A percentile compares a stretch with the other conserved stretches of the same genome.
phyloP scores from a whole-genome alignment of 805 yeast species.

The Candida caryicola region DNA sequence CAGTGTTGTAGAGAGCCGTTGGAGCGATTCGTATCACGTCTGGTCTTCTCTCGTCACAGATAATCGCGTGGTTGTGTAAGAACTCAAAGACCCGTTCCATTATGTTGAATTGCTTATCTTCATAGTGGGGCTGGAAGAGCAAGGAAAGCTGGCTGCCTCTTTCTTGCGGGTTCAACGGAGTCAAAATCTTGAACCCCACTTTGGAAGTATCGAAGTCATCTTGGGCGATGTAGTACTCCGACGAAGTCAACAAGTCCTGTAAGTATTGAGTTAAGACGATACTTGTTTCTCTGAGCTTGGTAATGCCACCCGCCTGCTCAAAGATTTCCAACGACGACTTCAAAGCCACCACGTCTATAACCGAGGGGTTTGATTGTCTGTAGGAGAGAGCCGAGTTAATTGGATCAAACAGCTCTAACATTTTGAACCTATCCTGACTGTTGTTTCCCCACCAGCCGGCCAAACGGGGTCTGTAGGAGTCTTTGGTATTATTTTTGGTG shows the following conservation, averaged over 20 bases:
- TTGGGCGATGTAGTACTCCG: slow-evolving; percentile 44
- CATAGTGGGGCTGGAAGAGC: slow-evolving; percentile 49
- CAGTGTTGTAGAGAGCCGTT: slow-evolving; percentile 76
- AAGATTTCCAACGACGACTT: slow-evolving; percentile 64
- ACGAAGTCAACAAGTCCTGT: slow-evolving; percentile 42
- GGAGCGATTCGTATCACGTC: slow-evolving; percentile 91
- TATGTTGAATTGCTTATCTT: slow-evolving; percentile 35
- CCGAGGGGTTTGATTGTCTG: slow-evolving; percentile 88
- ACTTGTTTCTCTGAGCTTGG: slow-evolving; percentile 53
- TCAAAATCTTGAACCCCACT: slow-evolving; percentile 63
- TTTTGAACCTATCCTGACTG: slow-evolving; percentile 63
- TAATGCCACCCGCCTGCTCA: slow-evolving; percentile 61
- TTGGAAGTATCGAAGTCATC: slow-evolving; percentile 14
- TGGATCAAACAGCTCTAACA: slow-evolving; percentile 77
- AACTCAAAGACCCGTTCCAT: slow-evolving; percentile 61
- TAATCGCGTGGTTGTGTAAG: slow-evolving; percentile 58
- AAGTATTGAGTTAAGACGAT: slow-evolving; percentile 56
- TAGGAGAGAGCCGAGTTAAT: slow-evolving; percentile 84
- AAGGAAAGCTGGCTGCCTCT: slow-evolving; percentile 85
- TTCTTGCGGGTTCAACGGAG: slow-evolving; percentile 55
- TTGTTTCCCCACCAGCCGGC: slow-evolving; percentile 99
- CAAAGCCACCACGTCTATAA: slow-evolving; percentile 75
- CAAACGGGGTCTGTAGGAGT: slow-evolving; percentile 55
- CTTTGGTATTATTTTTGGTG: slow-evolving; percentile 27
- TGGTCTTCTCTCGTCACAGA: slow-evolving; percentile 88